Base-by-base conservation (phyloP, 805 yeast species). In the Myxozyma kluyveri region DNA sequence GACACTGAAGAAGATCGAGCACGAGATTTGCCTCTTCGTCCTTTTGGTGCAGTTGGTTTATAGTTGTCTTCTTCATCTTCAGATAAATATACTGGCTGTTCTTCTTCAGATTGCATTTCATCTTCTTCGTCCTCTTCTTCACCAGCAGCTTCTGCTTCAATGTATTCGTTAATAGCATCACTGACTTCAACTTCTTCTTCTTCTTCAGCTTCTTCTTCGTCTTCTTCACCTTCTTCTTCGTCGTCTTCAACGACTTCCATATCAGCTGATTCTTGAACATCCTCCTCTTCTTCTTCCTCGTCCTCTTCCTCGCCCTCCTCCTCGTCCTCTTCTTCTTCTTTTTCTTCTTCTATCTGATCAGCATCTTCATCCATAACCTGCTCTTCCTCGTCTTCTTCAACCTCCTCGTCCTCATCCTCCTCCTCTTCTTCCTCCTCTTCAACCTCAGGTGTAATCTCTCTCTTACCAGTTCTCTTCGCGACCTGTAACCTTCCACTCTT, bases 311-410 rank as follows among this genome's bases (percentile, higher is more conserved):
- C 58, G 9, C 40, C 43, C 22, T 50, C 55, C 12, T 12, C n/a
- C 19, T 35, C 47, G 18, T 10, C 32, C n/a, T 17, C 50, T 14
- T 46, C 58, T 10, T 49, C 43, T 26, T 50, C 55, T n/a, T 12
- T 31, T 27, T 29, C 39, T n/a, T 22, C 21, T 31, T 43, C n/a
- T 2, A 3, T 24, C 9, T 9, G 39, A 22, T 38, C 55, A 6
- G 19, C 50, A n/a, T 43, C n/a, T n/a, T n/a, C n/a, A n/a, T n/a
- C n/a, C n/a, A n/a, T n/a, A n/a, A n/a, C 33, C 24, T n/a, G 12
- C 24, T 7, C 42, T 19, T 29, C 19, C 17, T 42, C 38, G 35
- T 29, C 27, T n/a, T n/a, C n/a, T n/a, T n/a, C n/a, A n/a, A n/a
- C n/a, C n/a, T 27, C 33, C n/a, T n/a, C n/a, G n/a, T n/a, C n/a